These are phyloP conservation scores for Saccharomyces hybrid DNA, from an alignment of 1,139 yeast genomes.

Conservation along the genomic window DNA sequence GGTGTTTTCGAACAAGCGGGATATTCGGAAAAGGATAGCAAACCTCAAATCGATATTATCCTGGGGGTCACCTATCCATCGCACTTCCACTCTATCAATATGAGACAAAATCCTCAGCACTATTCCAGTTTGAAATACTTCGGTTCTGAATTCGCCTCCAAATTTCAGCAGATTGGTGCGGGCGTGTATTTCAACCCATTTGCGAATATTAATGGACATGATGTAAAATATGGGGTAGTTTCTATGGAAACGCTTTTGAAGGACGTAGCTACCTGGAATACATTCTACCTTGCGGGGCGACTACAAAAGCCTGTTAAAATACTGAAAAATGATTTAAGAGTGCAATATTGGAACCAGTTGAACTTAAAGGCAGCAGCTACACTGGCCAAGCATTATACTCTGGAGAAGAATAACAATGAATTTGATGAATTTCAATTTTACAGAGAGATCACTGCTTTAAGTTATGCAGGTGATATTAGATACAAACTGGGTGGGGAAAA, in stretches of 20 bases:
- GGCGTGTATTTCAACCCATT: conserved; percentile 94
- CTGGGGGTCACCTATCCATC: conserved; percentile 69
- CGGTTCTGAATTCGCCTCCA: conserved; percentile 54
- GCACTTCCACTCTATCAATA: conserved; percentile 68
- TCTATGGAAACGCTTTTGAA: conserved; percentile 50
- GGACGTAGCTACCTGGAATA: conserved; percentile 77
- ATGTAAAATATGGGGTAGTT: conserved; percentile 83
- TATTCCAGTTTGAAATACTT: conserved; percentile 60
- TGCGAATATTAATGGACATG: conserved; percentile 53
- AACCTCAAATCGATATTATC: conserved; percentile 81
- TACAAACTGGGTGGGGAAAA: conserved; percentile 86
- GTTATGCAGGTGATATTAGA: conserved; percentile 88
- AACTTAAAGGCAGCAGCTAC: conserved; percentile 76
- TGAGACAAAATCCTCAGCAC: conserved; percentile 59
- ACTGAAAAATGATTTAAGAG: conserved; percentile 52
- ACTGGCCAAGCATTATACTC: conserved; percentile 52
- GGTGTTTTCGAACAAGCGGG: conserved; percentile 86
- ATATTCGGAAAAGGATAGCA: conserved; percentile 31
- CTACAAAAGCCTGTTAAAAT: conserved; percentile 89
- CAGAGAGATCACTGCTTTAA: conserved; percentile 67
- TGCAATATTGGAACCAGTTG: conserved; percentile 61
- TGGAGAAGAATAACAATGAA: conserved; percentile 34
- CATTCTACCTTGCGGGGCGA: conserved; percentile 86
- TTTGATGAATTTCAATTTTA: conserved; percentile 63
- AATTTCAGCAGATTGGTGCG: conserved; percentile 69